phyloP scores from a whole-genome alignment of 139 green algal genomes.

The Pleodorina starrii region DNA sequence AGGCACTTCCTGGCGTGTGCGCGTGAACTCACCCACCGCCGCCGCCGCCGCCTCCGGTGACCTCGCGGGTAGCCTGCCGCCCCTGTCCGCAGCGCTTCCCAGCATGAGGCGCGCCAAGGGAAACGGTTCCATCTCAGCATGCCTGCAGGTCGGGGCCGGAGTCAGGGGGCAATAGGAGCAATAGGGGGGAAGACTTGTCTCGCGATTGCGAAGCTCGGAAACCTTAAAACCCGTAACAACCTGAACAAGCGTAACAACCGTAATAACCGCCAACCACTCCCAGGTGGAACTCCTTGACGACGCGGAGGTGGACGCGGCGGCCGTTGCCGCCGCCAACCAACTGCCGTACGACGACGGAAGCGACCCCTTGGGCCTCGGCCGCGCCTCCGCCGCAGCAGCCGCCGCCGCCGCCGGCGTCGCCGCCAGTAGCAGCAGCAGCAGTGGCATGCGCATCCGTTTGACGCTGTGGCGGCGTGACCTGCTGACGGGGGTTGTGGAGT shows the following conservation, averaged over 20 bases:
- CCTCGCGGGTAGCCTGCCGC: background rate
- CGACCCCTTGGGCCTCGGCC: background rate
- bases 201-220: no score
- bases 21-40: background rate
- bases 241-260: no score
- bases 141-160: conserved; percentile 49
- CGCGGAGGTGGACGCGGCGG: background rate
- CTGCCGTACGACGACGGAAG: background rate
- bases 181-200: no score
- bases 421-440: background rate
- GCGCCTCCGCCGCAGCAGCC: background rate
- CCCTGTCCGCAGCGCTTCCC: background rate
- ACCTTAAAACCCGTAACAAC: no score
- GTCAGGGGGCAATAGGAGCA: no score
- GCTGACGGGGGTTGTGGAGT: conserved; percentile 44
- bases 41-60: background rate
- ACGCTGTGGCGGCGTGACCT: conserved; percentile 53
- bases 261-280: no score
- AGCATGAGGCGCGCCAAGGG: background rate
- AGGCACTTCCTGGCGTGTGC: conserved; percentile 38
- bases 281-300: background rate
- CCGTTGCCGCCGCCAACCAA: background rate
- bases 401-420: background rate
- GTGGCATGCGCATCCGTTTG: background rate
- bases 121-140: background rate